A percentile compares a stretch with the other conserved stretches of the same genome.
These are phyloP conservation scores for Hymenotorrendiella dingleyae DNA, from an alignment of 2,329 filamentous ascomycete species.

Conservation along the genomic window DNA sequence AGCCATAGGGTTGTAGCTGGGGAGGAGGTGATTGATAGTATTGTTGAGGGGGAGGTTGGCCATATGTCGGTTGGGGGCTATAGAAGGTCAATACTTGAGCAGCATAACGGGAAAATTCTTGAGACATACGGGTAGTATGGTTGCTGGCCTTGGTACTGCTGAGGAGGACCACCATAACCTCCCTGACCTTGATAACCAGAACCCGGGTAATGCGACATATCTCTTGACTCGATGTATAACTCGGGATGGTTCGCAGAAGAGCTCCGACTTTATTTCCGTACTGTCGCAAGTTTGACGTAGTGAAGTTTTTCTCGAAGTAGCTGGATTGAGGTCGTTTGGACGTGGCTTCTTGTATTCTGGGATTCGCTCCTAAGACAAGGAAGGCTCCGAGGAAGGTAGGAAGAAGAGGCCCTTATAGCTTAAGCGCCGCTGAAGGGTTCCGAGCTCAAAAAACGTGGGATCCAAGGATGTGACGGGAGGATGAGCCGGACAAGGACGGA, in stretches of 20 bases:
- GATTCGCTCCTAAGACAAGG: too few relatives aligned
- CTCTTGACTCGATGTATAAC: constrained; percentile 2
- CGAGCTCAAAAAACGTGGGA: background rate
- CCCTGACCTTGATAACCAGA: constrained; percentile 45
- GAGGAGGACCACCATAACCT: constrained; percentile 38
- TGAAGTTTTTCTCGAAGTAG: background rate
- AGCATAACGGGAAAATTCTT: constrained; percentile 24
- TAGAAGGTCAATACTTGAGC: too few relatives aligned
- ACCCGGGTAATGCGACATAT: constrained; percentile 61
- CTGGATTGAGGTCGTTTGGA: background rate
- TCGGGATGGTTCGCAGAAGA: constrained; percentile 1
- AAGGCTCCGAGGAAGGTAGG: too few relatives aligned
- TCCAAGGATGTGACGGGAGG: background rate
- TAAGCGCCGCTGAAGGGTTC: background rate
- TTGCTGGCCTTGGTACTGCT: constrained; percentile 36
- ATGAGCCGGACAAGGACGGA: background rate
- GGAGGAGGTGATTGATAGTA: constrained; percentile 41
- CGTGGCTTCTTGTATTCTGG: background rate
- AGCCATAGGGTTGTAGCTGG: constrained; percentile 36
- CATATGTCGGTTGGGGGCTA: constrained; percentile 13
- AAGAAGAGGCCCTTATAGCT: constrained; percentile 2
- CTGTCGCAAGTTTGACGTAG: constrained; percentile 12
- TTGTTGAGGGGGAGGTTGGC: constrained; percentile 23
- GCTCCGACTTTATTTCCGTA: constrained; percentile 6
- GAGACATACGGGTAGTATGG: constrained; percentile 45